Evolutionary conservation across 2,329 filamentous ascomycete genomes (phyloP), one percentile per base, ranked within the genome.

Genomic region (Alternaria atra): DNA sequence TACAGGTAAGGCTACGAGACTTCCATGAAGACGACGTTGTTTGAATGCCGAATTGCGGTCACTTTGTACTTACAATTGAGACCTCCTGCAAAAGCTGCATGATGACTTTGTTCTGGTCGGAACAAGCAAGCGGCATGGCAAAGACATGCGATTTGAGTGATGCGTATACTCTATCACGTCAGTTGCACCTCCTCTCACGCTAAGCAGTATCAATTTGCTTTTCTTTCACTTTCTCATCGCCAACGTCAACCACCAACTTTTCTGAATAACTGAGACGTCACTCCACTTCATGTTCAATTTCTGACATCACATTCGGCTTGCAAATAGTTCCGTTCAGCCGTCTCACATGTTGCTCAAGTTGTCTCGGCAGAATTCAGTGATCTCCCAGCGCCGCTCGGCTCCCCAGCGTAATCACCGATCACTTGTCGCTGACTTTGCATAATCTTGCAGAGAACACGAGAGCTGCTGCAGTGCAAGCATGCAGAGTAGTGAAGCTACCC

Each of bases 401-500:
- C 58, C 58, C 58, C 58, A 60, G 39, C 7, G 29, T 46, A 56
- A 60, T 60, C 35, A 48, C 58, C 58, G 58, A 12, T 34, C 32
- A n/a, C 20, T 17, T 8, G 1, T 27, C 7, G 58, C 53, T 60
- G 47, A 60, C 35, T 44, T 13, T 52, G 58, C 58, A 60, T 52
- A 20, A 42, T 40, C 40, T 44, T 35, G 52, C 40, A 37, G 8
- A 29, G 30, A 44, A 39, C 52, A 30, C 37, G 30, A 51, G 20
- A 15, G 30, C 27, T 32, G 25, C 57, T 51, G 23, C 20, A n/a
- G 17, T 51, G 39, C 37, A 8, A 13, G 12, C 34, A 48, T 60
- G 44, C 46, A 56, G 53, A 40, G 27, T 27, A 52, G 10, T 34
- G 17, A 35, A 20, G 37, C 43, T 43, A 47, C 40, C 34, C 46